Evolutionary conservation across 495 filamentous ascomycete genomes (phyloP).

Genomic region (Amorphotheca resinae): DNA sequence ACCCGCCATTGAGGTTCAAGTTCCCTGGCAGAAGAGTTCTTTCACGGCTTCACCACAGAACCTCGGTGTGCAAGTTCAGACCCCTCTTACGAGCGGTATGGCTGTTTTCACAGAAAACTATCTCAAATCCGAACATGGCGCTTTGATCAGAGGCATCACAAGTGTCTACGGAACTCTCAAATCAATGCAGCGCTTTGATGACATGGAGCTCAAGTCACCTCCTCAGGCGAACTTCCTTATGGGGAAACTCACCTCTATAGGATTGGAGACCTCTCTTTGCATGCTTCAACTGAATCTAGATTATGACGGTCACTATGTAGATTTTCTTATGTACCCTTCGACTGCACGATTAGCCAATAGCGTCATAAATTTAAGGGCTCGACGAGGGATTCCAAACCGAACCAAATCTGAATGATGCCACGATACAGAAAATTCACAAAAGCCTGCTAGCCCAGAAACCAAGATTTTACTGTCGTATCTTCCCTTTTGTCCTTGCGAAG

Average conservation of each 20-base stretch:
- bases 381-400: no score
- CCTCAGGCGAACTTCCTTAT: not conserved
- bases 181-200: not conserved
- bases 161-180: not conserved
- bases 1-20: not conserved
- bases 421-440: no score
- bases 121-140: not conserved
- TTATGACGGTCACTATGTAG: no score
- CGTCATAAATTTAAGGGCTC: no score
- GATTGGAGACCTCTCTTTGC: not conserved
- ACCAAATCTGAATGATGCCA: no score
- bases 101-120: not conserved
- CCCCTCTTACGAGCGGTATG: not conserved
- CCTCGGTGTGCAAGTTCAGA: not conserved
- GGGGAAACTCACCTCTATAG: not conserved
- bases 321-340: no score
- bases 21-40: not conserved
- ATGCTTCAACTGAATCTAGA: no score
- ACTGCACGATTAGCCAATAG: no score
- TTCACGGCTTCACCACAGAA: not conserved
- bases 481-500: no score
- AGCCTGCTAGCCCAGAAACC: no score
- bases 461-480: no score
- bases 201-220: not conserved
- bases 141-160: not conserved